Evolutionary conservation across 345 rosid genomes (phyloP).

Genomic region (Garcia nutans): DNA sequence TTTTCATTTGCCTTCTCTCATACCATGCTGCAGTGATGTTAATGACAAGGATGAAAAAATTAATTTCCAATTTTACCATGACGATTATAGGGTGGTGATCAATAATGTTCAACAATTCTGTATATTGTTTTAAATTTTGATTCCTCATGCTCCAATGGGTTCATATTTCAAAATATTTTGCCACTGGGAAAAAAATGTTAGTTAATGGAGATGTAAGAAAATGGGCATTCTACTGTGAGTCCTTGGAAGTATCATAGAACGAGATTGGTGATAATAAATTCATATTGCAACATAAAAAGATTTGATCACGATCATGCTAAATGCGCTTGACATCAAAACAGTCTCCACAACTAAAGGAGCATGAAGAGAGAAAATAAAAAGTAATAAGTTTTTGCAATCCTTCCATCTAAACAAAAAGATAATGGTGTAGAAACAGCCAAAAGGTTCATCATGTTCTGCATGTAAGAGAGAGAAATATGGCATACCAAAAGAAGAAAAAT

Average conservation of each 20-base stretch:
- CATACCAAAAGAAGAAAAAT: neutral
- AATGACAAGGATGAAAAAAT: neutral
- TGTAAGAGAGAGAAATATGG: neutral
- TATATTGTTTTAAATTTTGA: neutral
- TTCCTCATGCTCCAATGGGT: neutral
- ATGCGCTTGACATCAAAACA: neutral
- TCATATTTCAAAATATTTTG: neutral
- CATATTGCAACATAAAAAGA: neutral
- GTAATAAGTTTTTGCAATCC: neutral
- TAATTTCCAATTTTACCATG: neutral
- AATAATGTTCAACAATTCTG: neutral
- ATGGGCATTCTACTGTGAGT: no score
- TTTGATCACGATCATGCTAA: neutral
- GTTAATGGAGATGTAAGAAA: neutral
- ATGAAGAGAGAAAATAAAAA: neutral
- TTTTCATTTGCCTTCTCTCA: conserved; percentile 93
- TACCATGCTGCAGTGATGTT: conserved; percentile 86
- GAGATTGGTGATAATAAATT: neutral
- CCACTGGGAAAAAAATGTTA: neutral
- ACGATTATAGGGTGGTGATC: neutral
- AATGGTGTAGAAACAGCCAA: neutral
- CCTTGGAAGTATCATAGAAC: neutral
- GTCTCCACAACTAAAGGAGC: neutral
- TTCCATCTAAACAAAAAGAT: neutral
- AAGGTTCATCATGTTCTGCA: neutral